Evolutionary conservation across 768 basidiomycete genomes (phyloP).

Genomic region (Cystofilobasidium ferigula): DNA sequence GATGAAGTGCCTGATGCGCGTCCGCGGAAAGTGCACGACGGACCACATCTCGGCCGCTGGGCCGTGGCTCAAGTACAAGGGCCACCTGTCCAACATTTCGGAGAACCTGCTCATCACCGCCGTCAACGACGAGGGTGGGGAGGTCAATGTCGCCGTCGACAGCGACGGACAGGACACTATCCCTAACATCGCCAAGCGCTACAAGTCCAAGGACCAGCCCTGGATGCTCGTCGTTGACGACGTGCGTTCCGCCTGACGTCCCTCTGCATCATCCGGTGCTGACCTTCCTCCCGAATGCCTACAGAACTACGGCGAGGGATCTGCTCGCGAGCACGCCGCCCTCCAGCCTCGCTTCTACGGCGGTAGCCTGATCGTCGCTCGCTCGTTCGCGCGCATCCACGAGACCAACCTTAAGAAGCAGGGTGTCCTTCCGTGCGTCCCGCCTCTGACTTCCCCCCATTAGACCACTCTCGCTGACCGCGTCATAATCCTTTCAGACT

Average conservation of each 20-base stretch:
- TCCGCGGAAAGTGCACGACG: conserved; percentile 97
- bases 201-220: conserved; percentile 69
- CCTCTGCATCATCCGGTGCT: background rate
- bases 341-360: conserved; percentile 92
- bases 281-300: background rate
- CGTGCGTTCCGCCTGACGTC: conserved; percentile 1
- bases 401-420: conserved; percentile 99
- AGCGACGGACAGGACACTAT: conserved; percentile 61
- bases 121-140: conserved; percentile 85
- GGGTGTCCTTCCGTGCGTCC: conserved; percentile 62
- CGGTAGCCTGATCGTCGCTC: conserved; percentile 61
- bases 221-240: conserved; percentile 94
- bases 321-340: conserved; percentile 94
- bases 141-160: conserved; percentile 85
- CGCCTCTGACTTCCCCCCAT: background rate
- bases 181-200: conserved; percentile 76
- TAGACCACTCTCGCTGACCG: background rate
- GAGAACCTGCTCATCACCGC: conserved; percentile 93
- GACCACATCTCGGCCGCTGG: conserved; percentile 98
- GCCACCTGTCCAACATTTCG: conserved; percentile 84
- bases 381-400: conserved; percentile 95
- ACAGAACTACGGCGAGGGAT: conserved; percentile 88
- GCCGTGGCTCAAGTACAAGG: conserved; percentile 98
- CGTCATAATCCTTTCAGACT: conserved; percentile 36
- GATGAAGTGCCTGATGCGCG: conserved; percentile 75